Evolutionary conservation across 305 asterid species (phyloP), one percentile per base, ranked within the genome.

Genomic region (Ilex paraguariensis): DNA sequence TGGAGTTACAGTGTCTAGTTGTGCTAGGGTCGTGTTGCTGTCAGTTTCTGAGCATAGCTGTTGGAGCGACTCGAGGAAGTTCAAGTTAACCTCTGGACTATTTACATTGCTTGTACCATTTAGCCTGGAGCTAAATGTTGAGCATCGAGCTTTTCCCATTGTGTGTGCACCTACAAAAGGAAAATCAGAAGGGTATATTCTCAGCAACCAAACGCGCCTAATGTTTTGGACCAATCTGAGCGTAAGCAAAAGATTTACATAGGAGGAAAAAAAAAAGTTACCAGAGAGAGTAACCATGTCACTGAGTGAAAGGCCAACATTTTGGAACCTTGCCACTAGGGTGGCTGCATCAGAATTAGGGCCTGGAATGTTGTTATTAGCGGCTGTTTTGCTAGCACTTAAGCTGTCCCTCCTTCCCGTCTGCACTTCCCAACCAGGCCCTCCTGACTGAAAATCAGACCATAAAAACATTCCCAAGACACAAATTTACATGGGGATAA

Each of bases 241-340:
- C 7, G 7, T 36, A 36, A 36, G 6, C 6, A 36, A 5, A 36
- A 36, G 6, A 4, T 36, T 4, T 36, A 4, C 3, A 36, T 36
- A 2, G 17, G 48, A 57, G 31, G 16, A 61, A 45, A 40, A 0
- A 52, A n/a, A 44, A 30, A 53, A 7, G 3, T 65, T 81, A 84
- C 96, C 97, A n/a, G 98, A 90, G 50, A 92, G 97, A 1, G 96
- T 82, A 36, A 92, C 83, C 82, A 90, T 67, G 52, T 92, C 91
- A 44, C 68, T 69, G 55, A 77, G 76, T 5, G 95, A 67, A 14
- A 92, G 91, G 0, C 98, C 98, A 15, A 75, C 79, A 60, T 61
- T 70, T 61, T 84, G 76, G 70, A 92, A 92, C 70, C 69, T 85
- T 72, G 93, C 62, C 10, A 85, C 46, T 21, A 92, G 68, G 3